Conservation (phyloP, 2,329 filamentous ascomycete genomes). For the Trichocomaceae sp. region DNA sequence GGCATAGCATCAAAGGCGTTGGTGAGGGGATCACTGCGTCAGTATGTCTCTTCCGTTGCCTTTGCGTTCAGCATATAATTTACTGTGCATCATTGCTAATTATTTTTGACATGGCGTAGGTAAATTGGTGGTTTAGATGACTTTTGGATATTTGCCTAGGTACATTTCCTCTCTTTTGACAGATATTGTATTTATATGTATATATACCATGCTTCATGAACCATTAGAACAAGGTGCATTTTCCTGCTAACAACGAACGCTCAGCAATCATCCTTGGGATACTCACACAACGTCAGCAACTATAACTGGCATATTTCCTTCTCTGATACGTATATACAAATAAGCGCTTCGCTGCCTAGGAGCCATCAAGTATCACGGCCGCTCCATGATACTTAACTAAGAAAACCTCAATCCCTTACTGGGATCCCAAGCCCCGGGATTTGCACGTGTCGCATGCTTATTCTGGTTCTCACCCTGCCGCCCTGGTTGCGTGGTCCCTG, state of each 20-base stretch:
- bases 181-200: not conserved
- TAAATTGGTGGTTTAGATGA: conserved; percentile 68
- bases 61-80: conserved; percentile 9
- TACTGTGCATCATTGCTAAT: not conserved
- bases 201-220: not conserved
- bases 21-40: conserved; percentile 54
- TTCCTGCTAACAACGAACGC: not conserved
- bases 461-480: not conserved
- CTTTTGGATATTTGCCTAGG: too few relatives aligned
- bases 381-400: not conserved
- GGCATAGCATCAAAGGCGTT: conserved; percentile 71
- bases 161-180: not conserved
- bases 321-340: not conserved
- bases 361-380: not conserved
- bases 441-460: not conserved
- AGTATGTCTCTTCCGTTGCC: conserved; percentile 33
- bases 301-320: not conserved
- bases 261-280: not conserved
- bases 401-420: conserved; percentile 13
- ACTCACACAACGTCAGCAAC: not conserved
- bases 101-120: conserved; percentile 37
- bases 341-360: not conserved
- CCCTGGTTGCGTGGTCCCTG: conserved; percentile 11
- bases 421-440: conserved; percentile 10
- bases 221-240: too few relatives aligned